Conservation (phyloP, 116 monocot genomes). For the Phalaenopsis hybrid region DNA sequence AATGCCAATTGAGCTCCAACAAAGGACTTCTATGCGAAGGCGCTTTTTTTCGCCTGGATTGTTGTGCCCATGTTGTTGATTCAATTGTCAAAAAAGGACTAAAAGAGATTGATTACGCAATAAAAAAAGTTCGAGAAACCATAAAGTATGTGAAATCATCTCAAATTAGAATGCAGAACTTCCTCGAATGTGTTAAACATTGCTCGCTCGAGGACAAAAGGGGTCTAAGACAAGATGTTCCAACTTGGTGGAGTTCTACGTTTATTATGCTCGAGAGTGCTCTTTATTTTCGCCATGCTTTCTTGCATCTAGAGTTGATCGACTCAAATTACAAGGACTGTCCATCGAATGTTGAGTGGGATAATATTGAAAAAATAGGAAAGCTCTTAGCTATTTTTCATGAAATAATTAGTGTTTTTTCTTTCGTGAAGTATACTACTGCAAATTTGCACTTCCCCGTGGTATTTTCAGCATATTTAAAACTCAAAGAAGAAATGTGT, state of each 20-base stretch:
- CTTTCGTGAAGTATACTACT: constrained; percentile 30
- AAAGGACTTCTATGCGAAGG: constrained; percentile 34
- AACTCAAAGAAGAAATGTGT: constrained; percentile 23
- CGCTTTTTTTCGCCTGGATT: constrained; percentile 33
- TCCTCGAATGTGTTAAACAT: constrained; percentile 29
- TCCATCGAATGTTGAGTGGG: constrained; percentile 36
- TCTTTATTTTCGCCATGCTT: constrained; percentile 26
- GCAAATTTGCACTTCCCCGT: constrained; percentile 53
- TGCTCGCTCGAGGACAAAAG: constrained; percentile 14
- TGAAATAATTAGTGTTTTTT: constrained; percentile 25
- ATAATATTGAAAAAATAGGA: constrained; percentile 28
- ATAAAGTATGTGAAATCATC: constrained; percentile 44
- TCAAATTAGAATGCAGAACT: constrained; percentile 23
- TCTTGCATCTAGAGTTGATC: constrained; percentile 18
- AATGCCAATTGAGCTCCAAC: constrained; percentile 8
- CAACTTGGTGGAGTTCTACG: constrained; percentile 41
- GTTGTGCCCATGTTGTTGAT: constrained; percentile 37
- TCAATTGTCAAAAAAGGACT: constrained; percentile 31
- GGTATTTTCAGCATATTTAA: constrained; percentile 50
- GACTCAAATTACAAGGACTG: constrained; percentile 40
- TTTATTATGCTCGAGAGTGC: constrained; percentile 41
- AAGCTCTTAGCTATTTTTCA: constrained; percentile 31
- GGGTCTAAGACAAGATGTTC: constrained; percentile 26
- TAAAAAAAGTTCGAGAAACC: constrained; percentile 39
- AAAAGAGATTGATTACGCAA: constrained; percentile 26